Base-by-base conservation (phyloP, 257 asterid species). In the Euphrasia confusa region DNA sequence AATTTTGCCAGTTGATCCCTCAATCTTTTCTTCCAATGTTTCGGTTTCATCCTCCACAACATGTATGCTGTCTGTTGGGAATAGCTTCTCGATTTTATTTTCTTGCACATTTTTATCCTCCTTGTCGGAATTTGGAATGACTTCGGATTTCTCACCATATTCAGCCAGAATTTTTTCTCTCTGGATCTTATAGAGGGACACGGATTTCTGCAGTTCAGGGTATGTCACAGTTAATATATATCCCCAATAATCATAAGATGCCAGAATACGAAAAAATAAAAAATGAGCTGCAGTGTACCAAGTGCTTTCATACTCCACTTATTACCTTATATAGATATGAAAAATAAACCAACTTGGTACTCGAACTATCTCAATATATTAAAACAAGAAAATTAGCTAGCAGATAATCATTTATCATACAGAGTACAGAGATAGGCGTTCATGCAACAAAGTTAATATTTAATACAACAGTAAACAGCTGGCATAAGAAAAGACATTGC, bases 141-240 rank as follows among this genome's bases (percentile, higher is more conserved):
- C 15, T 57, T 69, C 33, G 54, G 37, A 53, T 60, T 70, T 73
- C 75, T 67, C 77, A 14, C 71, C 76, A 61, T 60, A 53, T 60
- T 68, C 58, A 71, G 70, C 72, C 68, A 35, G 33, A 58, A 59
- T 27, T 35, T 68, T 72, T 13, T 71, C 88, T 68, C 71, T 81
- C 75, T 80, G 83, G 77, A 75, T 79, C 80, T 79, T 79, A 71
- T 92, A 92, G 32, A 86, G 90, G 12, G 82, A 70, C 75, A 84
- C 67, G n/a, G 61, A 49, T 49, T 13, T 49, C 21, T 49, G 55
- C 55, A 49, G 55, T n/a, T 15, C 27, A 49, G 26, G 55, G 9
- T n/a, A 17, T 15, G 27, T 4, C 55, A 49, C 6, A 49, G 26
- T 49, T 49, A 49, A 7, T 63, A 59, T 45, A 27, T 21, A 62